Base-by-base conservation (phyloP, 2,329 filamentous ascomycete genomes). In the Aspergillus fijiensis region DNA sequence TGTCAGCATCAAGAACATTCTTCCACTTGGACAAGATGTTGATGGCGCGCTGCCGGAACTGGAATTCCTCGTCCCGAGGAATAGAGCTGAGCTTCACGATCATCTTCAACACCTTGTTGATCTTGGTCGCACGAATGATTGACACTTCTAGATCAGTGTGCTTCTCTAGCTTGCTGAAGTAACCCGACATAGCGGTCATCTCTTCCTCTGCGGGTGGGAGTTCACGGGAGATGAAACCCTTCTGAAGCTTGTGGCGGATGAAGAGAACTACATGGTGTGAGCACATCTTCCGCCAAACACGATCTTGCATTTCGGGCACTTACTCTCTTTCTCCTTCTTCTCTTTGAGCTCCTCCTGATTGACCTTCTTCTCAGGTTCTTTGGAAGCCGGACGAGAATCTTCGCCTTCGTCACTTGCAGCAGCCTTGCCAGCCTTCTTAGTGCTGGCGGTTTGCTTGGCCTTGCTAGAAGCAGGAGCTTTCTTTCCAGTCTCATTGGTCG, bases 51-150 rank as follows among this genome's bases (percentile, higher is more conserved):
- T 87, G 82, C 80, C 95, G 96, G 85, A 99, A 97, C 58, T 90
- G 81, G 76, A 89, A 96, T 66, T 96, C 90, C 39, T 93, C 90
- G 65, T 99, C 95, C 62, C 88, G 89, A 5, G 93, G 93, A 67
- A 99, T 96, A 3, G 84, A 84, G 49, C 88, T 85, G 9, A 99
- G 82, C 81, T 96, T 97, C 70, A 97, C 81, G 66, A 99, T 95
- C 4, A 89, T 92, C 80, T 96, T 96, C 59, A 99, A 84, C 11
- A 99, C 94, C 81, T 99, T 99, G 86, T 98, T 94, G 77, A 99
- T 97, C 84, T 98, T 99, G 63, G 95, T 99, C 14, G 81, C 82
- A 64, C 91, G 87, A 70, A 98, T 96, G 69, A 97, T 95, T 66
- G 87, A 87, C 31, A 90, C 91, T 74, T 98, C 94, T 4, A 98